Percentiles rank a stretch among this genome's conserved stretches.
Evolutionary conservation across 805 yeast species (phyloP).

Genomic region (Myxozyma lipomycoides): DNA sequence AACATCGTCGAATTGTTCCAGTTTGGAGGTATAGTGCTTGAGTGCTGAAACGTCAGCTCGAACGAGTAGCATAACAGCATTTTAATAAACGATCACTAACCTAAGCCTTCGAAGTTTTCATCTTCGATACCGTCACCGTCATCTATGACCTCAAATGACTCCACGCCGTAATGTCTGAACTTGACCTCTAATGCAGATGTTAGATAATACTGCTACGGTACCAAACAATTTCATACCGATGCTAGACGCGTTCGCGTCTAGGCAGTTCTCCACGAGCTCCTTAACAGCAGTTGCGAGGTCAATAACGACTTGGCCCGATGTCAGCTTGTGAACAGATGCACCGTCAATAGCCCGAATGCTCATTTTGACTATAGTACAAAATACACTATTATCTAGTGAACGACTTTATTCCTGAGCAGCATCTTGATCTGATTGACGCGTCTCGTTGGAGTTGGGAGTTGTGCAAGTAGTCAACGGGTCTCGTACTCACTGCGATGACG

Average conservation of each 20-base stretch:
- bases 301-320: slow-evolving; percentile 90
- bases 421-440: no score
- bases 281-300: slow-evolving; percentile 75
- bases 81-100: not conserved
- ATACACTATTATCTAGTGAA: no score
- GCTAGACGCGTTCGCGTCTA: slow-evolving; percentile 71
- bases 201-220: not conserved
- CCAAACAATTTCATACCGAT: slow-evolving; percentile 37
- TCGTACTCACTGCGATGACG: no score
- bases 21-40: slow-evolving; percentile 55
- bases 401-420: no score
- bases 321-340: slow-evolving; percentile 65
- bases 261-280: slow-evolving; percentile 79
- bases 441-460: no score
- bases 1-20: slow-evolving; percentile 41
- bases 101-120: slow-evolving; percentile 47
- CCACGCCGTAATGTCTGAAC: slow-evolving; percentile 69
- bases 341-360: slow-evolving; percentile 42
- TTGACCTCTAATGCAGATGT: slow-evolving; percentile 45
- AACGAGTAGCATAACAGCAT: not conserved
- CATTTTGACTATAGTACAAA: no score
- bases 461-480: no score
- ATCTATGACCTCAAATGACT: slow-evolving; percentile 65
- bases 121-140: slow-evolving; percentile 66
- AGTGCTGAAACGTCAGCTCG: slow-evolving; percentile 29